phyloP scores from a whole-genome alignment of 129 eudicot genomes.

The Ambrosia trifida region DNA sequence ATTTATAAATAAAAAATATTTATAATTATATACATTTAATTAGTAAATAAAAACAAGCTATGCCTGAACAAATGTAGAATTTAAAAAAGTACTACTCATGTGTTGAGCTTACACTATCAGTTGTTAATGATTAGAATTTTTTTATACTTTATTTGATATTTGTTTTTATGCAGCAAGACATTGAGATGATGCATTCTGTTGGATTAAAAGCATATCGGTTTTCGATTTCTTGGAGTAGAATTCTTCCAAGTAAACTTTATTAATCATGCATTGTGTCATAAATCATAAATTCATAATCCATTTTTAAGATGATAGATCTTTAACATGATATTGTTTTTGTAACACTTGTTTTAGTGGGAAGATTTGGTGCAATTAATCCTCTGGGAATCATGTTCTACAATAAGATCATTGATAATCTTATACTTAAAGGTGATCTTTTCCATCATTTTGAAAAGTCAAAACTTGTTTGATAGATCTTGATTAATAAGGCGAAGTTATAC shows the following conservation, averaged over 20 bases:
- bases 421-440: slow-evolving; percentile 44
- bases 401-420: slow-evolving; percentile 49
- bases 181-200: slow-evolving; percentile 55
- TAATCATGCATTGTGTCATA: neutral
- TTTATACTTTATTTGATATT: neutral
- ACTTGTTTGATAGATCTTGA: neutral
- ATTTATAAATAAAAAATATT: too few relatives aligned
- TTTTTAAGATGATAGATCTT: neutral
- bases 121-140: neutral
- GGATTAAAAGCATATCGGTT: slow-evolving; percentile 58
- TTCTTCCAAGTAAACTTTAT: slow-evolving; percentile 47
- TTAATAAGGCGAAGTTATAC: neutral
- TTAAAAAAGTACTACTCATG: too few relatives aligned
- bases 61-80: too few relatives aligned
- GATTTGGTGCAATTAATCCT: slow-evolving; percentile 58
- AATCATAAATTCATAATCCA: too few relatives aligned
- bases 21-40: too few relatives aligned
- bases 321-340: neutral
- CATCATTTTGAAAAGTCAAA: neutral
- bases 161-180: slow-evolving; percentile 50
- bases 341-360: slow-evolving; percentile 51
- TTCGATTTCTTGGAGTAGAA: slow-evolving; percentile 70
- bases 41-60: too few relatives aligned
- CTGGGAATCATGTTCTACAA: slow-evolving; percentile 54
- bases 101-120: neutral